These are phyloP conservation scores for Hygrophila difformis DNA, from an alignment of 257 asterid species.

Conservation along the genomic window DNA sequence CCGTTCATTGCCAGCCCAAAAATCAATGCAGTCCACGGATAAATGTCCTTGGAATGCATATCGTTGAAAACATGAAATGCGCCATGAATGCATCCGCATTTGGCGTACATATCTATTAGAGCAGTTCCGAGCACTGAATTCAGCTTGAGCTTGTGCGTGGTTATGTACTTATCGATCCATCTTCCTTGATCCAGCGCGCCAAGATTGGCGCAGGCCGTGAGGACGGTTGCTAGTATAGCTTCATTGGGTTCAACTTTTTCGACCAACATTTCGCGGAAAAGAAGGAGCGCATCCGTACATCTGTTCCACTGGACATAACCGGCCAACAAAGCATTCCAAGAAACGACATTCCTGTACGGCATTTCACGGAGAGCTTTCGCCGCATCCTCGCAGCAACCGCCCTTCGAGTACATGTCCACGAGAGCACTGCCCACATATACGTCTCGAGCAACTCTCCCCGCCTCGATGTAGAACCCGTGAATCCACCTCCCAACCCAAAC, in stretches of 20 bases:
- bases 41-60: constrained; percentile 24
- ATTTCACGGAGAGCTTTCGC: constrained; percentile 25
- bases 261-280: constrained; percentile 31
- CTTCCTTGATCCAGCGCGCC: constrained; percentile 43
- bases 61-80: constrained; percentile 29
- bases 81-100: constrained; percentile 42
- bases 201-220: constrained; percentile 41
- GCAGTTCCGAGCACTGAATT: constrained; percentile 39
- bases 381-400: constrained; percentile 35
- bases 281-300: constrained; percentile 22
- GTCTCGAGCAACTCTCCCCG: constrained; percentile 36
- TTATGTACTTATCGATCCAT: constrained; percentile 30
- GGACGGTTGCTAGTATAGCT: constrained; percentile 31
- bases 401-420: constrained; percentile 47
- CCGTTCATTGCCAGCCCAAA: constrained; percentile 45
- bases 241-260: constrained; percentile 28
- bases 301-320: constrained; percentile 28
- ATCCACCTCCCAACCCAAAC: constrained; percentile 44
- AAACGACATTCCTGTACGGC: constrained; percentile 33
- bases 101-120: constrained; percentile 45
- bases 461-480: constrained; percentile 39
- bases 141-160: constrained; percentile 9
- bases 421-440: constrained; percentile 37
- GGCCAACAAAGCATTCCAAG: constrained; percentile 42
- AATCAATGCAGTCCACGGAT: constrained; percentile 46